Evolutionary conservation across 257 asterid species (phyloP).

Genomic region (Solanum ossicruentum): DNA sequence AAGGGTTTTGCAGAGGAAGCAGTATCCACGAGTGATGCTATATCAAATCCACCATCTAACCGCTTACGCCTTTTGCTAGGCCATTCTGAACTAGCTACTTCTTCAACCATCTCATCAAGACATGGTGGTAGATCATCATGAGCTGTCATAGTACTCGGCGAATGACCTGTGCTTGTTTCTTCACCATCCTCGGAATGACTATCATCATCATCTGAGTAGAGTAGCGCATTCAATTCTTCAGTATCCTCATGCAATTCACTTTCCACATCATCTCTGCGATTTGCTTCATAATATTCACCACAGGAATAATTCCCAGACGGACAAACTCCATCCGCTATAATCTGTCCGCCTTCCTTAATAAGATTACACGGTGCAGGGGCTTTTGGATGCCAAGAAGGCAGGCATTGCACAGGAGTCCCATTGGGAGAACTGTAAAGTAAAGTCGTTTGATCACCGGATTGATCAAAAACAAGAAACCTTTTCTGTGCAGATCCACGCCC

Average conservation of each 20-base stretch:
- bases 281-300: slow-evolving; percentile 19
- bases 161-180: slow-evolving; percentile 76
- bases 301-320: slow-evolving; percentile 6
- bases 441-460: slow-evolving; percentile 62
- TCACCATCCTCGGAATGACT: slow-evolving; percentile 50
- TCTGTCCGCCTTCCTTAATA: slow-evolving; percentile 14
- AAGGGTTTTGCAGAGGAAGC: slow-evolving; percentile 17
- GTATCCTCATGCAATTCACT: slow-evolving; percentile 77
- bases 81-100: slow-evolving; percentile 45
- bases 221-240: slow-evolving; percentile 74
- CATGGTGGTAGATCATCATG: slow-evolving; percentile 19
- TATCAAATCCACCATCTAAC: slow-evolving; percentile 15
- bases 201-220: slow-evolving; percentile 55
- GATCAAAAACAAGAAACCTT: slow-evolving; percentile 74
- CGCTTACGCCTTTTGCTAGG: slow-evolving; percentile 50
- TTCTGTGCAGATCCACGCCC: slow-evolving; percentile 18
- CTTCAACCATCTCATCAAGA: slow-evolving; percentile 41
- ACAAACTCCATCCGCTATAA: background rate
- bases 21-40: slow-evolving; percentile 1
- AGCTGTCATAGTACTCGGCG: slow-evolving; percentile 67
- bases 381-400: slow-evolving; percentile 19
- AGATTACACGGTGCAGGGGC: slow-evolving; percentile 8
- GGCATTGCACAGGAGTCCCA: slow-evolving; percentile 20
- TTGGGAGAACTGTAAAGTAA: slow-evolving; percentile 40
- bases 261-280: slow-evolving; percentile 14